Evolutionary conservation across 306 rosid genomes (phyloP), one percentile per base, ranked within the genome.

Genomic region (Cucurbita argyrosperma): DNA sequence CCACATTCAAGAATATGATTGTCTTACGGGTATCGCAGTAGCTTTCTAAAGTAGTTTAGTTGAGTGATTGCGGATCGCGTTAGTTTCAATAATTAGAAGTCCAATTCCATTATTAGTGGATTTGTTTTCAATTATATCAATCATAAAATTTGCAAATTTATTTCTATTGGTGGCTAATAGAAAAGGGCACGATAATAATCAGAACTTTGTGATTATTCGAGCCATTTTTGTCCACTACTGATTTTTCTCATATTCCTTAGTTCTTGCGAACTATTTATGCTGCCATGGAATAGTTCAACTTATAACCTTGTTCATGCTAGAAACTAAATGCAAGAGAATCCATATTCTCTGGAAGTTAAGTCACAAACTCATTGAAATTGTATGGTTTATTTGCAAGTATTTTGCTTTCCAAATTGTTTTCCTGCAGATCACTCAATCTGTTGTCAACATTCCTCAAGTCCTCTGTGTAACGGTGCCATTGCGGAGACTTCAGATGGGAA

Each of bases 381-480:
- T 23, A 21, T 18, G 72, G 69, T 37, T 72, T 46, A 18, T 16
- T 35, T 39, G 9, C 30, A 43, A 76, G 79, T 61, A 63, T 77
- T 68, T 14, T 68, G 19, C 42, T 47, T 12, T 69, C 74, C 30
- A 15, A 21, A 67, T 21, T 7, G 46, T 76, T 79, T 21, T n/a
- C 40, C 68, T 67, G 80, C 80, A 94, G 98, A 94, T 72, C 92
- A 94, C 82, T 74, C 79, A n/a, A 46, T 83, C 76, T 70, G 58
- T 30, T 94, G 98, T 85, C 98, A 76, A 81, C 95, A 91, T 81
- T 85, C 95, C 73, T 84, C 97, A 81, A 89, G 89, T 81, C 97
- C 97, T n/a, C 84, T 94, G 72, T 96, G 97, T 76, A 94, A 94
- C 75, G 97, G 89, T 77, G 98, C 97, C 74, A 85, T 94, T 72